Conservation (phyloP, 2,329 filamentous ascomycete species). For the Paraphoma sp. region DNA sequence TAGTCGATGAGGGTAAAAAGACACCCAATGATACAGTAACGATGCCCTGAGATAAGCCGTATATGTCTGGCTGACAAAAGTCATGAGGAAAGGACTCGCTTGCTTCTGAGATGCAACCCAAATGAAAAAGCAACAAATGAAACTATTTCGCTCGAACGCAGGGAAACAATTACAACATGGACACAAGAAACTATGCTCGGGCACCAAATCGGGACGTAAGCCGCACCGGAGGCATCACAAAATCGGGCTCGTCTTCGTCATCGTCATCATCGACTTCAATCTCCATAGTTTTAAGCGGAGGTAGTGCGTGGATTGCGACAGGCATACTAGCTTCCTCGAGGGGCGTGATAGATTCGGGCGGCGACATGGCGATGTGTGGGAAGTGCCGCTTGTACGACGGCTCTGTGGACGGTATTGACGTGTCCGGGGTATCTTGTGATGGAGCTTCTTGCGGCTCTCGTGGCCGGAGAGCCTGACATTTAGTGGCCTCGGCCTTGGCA, state of each 20-base stretch:
- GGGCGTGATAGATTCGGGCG: slow-evolving; percentile 9
- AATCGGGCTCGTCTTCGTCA: slow-evolving; percentile 40
- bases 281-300: slow-evolving; percentile 28
- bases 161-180: slow-evolving; percentile 10
- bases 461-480: slow-evolving; percentile 24
- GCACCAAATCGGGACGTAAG: slow-evolving; percentile 39
- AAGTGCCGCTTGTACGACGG: slow-evolving; percentile 21
- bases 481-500: slow-evolving; percentile 54
- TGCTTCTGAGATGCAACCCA: neutral
- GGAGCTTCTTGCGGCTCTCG: slow-evolving; percentile 15
- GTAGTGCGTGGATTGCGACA: slow-evolving; percentile 3
- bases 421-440: slow-evolving; percentile 23
- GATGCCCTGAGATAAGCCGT: no score
- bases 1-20: no score
- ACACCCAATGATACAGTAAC: no score
- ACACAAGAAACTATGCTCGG: slow-evolving; percentile 11
- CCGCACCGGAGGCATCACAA: slow-evolving; percentile 46
- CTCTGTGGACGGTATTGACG: slow-evolving; percentile 21
- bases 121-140: neutral
- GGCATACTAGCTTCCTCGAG: slow-evolving; percentile 13
- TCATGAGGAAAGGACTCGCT: slow-evolving; percentile 12
- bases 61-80: no score
- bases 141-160: slow-evolving; percentile 35
- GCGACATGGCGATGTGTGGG: slow-evolving; percentile 14
- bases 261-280: slow-evolving; percentile 48